Conservation (phyloP, 768 basidiomycete species). For the Mycena maculata region DNA sequence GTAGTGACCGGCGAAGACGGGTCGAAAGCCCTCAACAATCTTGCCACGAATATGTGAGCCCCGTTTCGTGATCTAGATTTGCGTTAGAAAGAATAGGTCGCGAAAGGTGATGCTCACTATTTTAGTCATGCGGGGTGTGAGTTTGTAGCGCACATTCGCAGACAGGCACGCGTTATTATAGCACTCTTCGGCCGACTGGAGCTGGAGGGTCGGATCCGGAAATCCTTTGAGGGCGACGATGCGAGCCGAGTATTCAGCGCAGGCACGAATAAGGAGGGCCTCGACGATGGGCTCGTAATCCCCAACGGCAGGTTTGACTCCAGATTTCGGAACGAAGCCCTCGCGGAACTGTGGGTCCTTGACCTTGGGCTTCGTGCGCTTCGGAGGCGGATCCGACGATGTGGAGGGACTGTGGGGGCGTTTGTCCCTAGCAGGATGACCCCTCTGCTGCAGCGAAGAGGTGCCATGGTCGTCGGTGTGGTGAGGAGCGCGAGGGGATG, state of each 20-base stretch:
- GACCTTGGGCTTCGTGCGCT: too few relatives aligned
- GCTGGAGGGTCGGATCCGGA: neutral
- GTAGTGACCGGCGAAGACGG: neutral
- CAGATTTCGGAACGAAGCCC: too few relatives aligned
- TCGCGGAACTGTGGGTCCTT: too few relatives aligned
- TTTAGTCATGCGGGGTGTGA: slow-evolving; percentile 1
- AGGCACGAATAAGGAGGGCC: slow-evolving; percentile 4
- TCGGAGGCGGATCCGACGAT: too few relatives aligned
- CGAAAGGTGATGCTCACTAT: slow-evolving; percentile 1
- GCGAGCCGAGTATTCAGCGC: neutral
- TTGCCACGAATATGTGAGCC: slow-evolving; percentile 23
- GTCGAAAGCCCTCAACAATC: neutral
- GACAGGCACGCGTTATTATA: neutral
- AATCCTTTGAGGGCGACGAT: neutral
- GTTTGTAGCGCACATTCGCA: neutral
- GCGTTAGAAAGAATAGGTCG: too few relatives aligned
- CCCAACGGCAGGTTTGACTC: too few relatives aligned
- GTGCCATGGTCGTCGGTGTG: too few relatives aligned
- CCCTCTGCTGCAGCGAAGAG: too few relatives aligned
- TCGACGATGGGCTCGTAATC: too few relatives aligned
- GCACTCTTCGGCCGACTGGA: neutral
- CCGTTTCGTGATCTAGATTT: neutral
- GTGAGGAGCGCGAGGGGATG: too few relatives aligned
- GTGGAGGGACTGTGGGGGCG: too few relatives aligned
- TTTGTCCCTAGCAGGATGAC: too few relatives aligned